A percentile compares a stretch with the other conserved stretches of the same genome.
These are phyloP conservation scores for Aspergillus sergii DNA, from an alignment of 2,329 filamentous ascomycete genomes.

Conservation along the genomic window DNA sequence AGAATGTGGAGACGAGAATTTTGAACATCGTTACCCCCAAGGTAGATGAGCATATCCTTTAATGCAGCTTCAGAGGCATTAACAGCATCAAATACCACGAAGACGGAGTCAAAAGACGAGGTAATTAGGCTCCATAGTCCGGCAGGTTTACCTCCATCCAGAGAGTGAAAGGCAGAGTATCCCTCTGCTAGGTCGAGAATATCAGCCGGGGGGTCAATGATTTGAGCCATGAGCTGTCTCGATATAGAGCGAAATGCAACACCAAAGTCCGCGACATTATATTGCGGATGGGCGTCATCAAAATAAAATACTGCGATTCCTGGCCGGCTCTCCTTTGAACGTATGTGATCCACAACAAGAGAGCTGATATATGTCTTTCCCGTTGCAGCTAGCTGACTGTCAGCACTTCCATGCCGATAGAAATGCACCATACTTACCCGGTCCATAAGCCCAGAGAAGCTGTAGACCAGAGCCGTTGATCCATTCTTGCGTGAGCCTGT, in stretches of 20 bases:
- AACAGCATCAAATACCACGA: not conserved
- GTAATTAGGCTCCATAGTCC: not conserved
- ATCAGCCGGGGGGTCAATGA: not conserved
- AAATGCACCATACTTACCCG: not conserved
- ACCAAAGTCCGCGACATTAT: not conserved
- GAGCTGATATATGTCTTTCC: slow-evolving; percentile 1
- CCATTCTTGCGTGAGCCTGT: not conserved
- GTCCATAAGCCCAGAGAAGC: not conserved
- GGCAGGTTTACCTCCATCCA: not conserved
- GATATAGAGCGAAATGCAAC: not conserved
- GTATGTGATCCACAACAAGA: not conserved
- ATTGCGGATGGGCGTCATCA: not conserved
- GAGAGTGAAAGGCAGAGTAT: not conserved
- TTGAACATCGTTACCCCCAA: not conserved
- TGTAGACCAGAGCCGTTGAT: not conserved
- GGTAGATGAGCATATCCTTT: not conserved
- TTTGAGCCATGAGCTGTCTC: not conserved
- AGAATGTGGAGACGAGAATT: not conserved
- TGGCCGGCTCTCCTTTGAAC: not conserved
- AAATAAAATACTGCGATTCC: not conserved
- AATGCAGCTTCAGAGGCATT: not conserved
- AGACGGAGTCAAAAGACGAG: not conserved
- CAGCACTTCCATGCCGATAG: not conserved
- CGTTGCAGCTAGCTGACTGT: not conserved
- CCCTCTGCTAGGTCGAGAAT: not conserved